Evolutionary conservation across 73 alveolate species (phyloP).

Genomic region (Paramecium sonneborni): DNA sequence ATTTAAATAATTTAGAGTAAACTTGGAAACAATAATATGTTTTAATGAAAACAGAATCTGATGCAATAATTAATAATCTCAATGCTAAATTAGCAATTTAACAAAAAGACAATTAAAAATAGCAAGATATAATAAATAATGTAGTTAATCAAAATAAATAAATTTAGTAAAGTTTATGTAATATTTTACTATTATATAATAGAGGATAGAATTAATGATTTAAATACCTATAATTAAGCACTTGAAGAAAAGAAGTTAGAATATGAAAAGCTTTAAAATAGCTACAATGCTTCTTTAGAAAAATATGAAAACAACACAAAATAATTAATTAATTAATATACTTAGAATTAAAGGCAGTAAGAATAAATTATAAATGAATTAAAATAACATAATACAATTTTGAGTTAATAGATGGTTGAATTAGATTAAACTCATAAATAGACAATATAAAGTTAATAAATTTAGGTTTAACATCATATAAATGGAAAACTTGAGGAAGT

Average conservation of each 20-base stretch:
- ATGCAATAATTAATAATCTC: background rate
- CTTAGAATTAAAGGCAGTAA: background rate
- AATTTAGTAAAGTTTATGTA: background rate
- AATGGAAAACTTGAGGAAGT: slow-evolving; percentile 14
- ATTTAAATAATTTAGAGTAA: background rate
- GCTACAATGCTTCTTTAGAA: background rate
- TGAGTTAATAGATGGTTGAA: background rate
- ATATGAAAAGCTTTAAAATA: background rate
- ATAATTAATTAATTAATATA: background rate
- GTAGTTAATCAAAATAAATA: background rate
- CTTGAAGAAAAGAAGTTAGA: slow-evolving; percentile 9
- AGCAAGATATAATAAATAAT: background rate
- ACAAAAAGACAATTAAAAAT: background rate
- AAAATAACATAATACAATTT: background rate
- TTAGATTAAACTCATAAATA: background rate
- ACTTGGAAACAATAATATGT: background rate
- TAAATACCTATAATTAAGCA: background rate
- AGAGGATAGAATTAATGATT: slow-evolving; percentile 3
- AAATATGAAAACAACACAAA: slow-evolving; percentile 11
- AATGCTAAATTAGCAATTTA: background rate
- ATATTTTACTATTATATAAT: background rate
- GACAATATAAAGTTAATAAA: background rate
- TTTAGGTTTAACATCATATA: background rate
- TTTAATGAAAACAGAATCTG: background rate
- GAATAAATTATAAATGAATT: background rate